Conservation (phyloP, 768 basidiomycete genomes). For the Stropharia rugosoannulata region DNA sequence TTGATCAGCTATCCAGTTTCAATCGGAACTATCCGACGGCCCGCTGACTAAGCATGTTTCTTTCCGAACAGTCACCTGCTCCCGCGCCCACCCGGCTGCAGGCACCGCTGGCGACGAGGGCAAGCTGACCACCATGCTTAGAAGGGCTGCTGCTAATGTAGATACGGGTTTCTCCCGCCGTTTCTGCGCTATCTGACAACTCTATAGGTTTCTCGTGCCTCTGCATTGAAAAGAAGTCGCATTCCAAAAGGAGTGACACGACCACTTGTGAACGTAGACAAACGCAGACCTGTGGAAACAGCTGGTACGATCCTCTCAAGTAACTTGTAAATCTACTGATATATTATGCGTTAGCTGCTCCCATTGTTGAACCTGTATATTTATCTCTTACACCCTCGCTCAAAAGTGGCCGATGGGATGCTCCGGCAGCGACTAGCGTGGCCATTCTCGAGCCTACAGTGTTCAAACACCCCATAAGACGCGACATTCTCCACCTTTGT, state of each 20-base stretch:
- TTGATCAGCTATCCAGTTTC: constrained; percentile 41
- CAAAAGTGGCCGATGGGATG: constrained; percentile 39
- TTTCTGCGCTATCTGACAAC: neutral
- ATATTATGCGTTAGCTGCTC: constrained; percentile 9
- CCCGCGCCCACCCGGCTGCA: constrained; percentile 9
- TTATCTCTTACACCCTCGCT: constrained; percentile 63
- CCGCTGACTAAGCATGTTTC: constrained; percentile 33
- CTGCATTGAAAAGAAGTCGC: constrained; percentile 11
- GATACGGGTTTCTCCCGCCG: neutral
- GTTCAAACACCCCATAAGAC: constrained; percentile 85
- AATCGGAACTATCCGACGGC: constrained; percentile 18
- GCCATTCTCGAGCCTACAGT: constrained; percentile 77
- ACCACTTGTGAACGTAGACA: constrained; percentile 22
- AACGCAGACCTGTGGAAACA: constrained; percentile 13
- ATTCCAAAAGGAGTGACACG: constrained; percentile 11
- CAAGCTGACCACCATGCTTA: constrained; percentile 17
- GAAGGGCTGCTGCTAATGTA: constrained; percentile 21
- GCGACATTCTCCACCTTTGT: constrained; percentile 92
- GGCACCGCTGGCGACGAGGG: constrained; percentile 10
- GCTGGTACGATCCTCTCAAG: constrained; percentile 14
- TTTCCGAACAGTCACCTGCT: constrained; percentile 18
- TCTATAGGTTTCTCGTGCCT: constrained; percentile 16
- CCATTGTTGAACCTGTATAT: constrained; percentile 46
- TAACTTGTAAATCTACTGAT: neutral
- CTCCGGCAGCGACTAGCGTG: constrained; percentile 40